Conservation (phyloP, 768 basidiomycete species). For the Galerina sulciceps region DNA sequence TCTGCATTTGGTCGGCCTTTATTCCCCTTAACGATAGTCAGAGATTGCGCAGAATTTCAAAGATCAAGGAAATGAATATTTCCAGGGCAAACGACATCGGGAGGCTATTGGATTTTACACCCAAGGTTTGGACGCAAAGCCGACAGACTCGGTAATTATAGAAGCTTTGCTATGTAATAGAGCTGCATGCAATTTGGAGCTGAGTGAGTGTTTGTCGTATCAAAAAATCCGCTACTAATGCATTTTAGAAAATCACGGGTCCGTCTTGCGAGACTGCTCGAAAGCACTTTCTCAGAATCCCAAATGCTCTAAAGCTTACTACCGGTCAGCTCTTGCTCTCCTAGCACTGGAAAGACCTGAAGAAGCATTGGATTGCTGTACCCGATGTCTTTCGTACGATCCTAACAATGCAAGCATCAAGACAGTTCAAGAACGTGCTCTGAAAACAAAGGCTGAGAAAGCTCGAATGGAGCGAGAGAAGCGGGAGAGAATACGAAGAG, state of each 20-base stretch:
- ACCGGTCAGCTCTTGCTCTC: conserved; percentile 82
- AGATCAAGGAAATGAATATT: conserved; percentile 95
- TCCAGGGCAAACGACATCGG: conserved; percentile 81
- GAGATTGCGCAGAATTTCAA: conserved; percentile 94
- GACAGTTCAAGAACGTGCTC: conserved; percentile 49
- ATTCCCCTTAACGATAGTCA: conserved; percentile 30
- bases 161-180: conserved; percentile 86
- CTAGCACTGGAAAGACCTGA: conserved; percentile 72
- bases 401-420: conserved; percentile 57
- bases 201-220: conserved; percentile 65
- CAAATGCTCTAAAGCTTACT: conserved; percentile 80
- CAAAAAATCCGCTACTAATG: no score
- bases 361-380: conserved; percentile 85
- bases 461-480: conserved; percentile 56
- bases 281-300: conserved; percentile 66
- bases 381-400: conserved; percentile 66
- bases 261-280: conserved; percentile 85
- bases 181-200: conserved; percentile 91
- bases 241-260: conserved; percentile 83
- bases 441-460: conserved; percentile 49
- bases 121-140: conserved; percentile 86
- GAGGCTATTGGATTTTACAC: conserved; percentile 92
- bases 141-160: conserved; percentile 57
- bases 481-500: conserved; percentile 50
- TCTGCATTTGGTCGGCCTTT: neutral